Conservation (phyloP, 257 asterid genomes). For the Haberlea rhodopensis region DNA sequence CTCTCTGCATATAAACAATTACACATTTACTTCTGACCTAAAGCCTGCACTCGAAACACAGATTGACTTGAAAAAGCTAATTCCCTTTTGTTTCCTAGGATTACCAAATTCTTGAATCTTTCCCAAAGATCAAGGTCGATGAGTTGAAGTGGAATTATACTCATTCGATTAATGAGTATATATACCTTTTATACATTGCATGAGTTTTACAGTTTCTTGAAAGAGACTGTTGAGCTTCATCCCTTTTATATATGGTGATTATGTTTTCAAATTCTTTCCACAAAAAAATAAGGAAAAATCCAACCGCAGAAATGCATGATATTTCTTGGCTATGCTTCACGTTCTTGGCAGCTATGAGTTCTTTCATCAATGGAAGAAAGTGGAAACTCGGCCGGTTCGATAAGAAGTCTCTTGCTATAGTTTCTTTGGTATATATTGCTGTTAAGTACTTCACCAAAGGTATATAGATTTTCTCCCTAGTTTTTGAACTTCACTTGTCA, state of each 20-base stretch:
- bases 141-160: not conserved
- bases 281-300: too few relatives aligned
- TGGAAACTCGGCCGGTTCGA: conserved; percentile 1
- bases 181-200: not conserved
- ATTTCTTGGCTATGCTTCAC: not conserved
- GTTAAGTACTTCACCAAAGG: not conserved
- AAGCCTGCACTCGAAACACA: not conserved
- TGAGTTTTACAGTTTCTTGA: conserved; percentile 13
- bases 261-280: not conserved
- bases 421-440: not conserved
- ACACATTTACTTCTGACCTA: conserved; percentile 17
- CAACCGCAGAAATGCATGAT: not conserved
- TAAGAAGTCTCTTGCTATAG: not conserved
- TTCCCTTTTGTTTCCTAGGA: conserved; percentile 20
- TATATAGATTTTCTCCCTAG: not conserved
- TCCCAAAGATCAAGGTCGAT: conserved; percentile 24
- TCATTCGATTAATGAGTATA: conserved; percentile 24
- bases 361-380: conserved; percentile 12
- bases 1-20: not conserved
- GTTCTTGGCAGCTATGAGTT: not conserved
- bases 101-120: not conserved
- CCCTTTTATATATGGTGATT: not conserved
- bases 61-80: conserved; percentile 11
- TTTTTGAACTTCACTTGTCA: not conserved
- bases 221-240: conserved; percentile 28